Conservation (phyloP, 2,329 filamentous ascomycete species). For the Helotiales sp. region DNA sequence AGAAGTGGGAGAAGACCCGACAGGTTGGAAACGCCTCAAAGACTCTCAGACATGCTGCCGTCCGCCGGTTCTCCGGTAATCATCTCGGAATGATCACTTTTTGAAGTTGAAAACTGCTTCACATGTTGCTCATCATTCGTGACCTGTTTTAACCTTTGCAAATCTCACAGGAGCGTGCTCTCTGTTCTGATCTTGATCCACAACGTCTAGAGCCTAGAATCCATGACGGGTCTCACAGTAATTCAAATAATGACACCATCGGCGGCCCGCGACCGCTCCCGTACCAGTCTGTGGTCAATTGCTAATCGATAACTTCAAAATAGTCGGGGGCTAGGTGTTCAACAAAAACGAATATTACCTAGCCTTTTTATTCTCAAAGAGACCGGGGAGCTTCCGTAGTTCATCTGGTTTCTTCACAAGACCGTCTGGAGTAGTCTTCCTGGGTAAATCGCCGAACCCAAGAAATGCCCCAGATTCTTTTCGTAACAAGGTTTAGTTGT, state of each 20-base stretch:
- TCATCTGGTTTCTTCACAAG: constrained; percentile 12
- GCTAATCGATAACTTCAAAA: constrained; percentile 5
- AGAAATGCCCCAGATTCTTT: constrained; percentile 28
- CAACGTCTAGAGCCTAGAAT: constrained; percentile 12
- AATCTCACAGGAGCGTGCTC: constrained; percentile 1
- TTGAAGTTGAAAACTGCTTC: not conserved
- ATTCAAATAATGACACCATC: constrained; percentile 28
- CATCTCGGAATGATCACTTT: not conserved
- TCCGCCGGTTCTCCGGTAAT: constrained; percentile 12
- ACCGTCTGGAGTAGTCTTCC: constrained; percentile 1
- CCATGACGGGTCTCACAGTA: constrained; percentile 10
- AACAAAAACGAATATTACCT: not conserved
- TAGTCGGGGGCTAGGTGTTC: not conserved
- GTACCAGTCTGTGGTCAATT: constrained; percentile 9
- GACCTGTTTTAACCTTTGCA: not conserved
- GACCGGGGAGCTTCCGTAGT: constrained; percentile 4
- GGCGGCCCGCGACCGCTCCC: constrained; percentile 26
- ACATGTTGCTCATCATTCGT: not conserved
- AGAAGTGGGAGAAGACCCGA: constrained; percentile 19
- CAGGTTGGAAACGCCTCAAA: constrained; percentile 13
- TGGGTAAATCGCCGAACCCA: constrained; percentile 19
- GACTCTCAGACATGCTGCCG: constrained; percentile 9
- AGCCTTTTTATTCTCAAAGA: not conserved
- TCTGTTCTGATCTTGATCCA: not conserved
- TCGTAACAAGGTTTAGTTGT: constrained; percentile 16